Evolutionary conservation across 2,329 filamentous ascomycete species (phyloP).

Genomic region (Uncinocarpus reesii): DNA sequence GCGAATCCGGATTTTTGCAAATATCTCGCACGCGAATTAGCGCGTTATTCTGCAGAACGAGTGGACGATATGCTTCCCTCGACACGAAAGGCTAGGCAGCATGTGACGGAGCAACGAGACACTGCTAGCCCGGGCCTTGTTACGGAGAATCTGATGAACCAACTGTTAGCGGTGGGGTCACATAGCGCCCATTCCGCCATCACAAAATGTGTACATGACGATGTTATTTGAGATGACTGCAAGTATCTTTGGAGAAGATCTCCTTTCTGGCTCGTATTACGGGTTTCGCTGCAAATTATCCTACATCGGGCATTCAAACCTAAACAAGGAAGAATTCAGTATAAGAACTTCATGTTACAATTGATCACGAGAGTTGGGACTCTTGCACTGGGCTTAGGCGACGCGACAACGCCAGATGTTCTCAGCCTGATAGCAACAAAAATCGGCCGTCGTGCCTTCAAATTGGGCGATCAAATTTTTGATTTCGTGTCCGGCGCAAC

Average conservation of each 20-base stretch:
- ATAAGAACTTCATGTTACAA: constrained; percentile 46
- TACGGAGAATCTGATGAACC: constrained; percentile 40
- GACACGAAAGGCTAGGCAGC: not conserved
- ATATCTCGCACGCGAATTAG: constrained; percentile 24
- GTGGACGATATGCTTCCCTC: constrained; percentile 25
- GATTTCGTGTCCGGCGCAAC: constrained; percentile 14
- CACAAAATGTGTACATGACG: constrained; percentile 44
- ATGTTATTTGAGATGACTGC: constrained; percentile 35
- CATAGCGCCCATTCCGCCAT: constrained; percentile 24
- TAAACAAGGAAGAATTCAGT: constrained; percentile 22
- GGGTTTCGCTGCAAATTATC: constrained; percentile 40
- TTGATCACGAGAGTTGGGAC: constrained; percentile 35
- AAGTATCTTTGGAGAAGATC: constrained; percentile 43
- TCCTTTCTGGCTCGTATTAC: constrained; percentile 45
- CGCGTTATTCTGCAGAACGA: constrained; percentile 27
- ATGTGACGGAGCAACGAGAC: constrained; percentile 35
- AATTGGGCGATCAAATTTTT: constrained; percentile 26
- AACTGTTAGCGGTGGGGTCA: constrained; percentile 35
- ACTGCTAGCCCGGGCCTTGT: constrained; percentile 41
- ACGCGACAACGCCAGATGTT: constrained; percentile 23
- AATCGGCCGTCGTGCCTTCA: constrained; percentile 35
- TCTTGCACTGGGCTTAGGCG: constrained; percentile 12
- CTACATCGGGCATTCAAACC: constrained; percentile 17
- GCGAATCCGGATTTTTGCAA: constrained; percentile 19
- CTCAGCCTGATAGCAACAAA: constrained; percentile 38